Conservation (phyloP, 257 asterid genomes). For the Phtheirospermum japonicum region DNA sequence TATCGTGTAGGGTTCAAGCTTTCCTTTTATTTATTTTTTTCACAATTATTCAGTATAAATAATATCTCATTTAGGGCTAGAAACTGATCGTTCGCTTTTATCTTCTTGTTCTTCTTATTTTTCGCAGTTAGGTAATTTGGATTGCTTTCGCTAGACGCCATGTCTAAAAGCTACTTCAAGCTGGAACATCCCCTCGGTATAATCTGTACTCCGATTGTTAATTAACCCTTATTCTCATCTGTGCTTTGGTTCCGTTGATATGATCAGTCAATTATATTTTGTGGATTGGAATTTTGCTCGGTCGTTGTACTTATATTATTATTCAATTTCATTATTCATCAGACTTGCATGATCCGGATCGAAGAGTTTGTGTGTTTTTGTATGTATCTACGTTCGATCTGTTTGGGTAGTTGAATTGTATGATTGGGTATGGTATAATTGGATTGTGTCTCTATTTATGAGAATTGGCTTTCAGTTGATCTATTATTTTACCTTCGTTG, state of each 20-base stretch:
- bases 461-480: constrained; percentile 3
- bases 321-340: background rate
- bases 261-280: constrained; percentile 8
- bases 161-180: constrained; percentile 57
- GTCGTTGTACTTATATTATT: background rate
- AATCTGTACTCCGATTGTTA: constrained; percentile 16
- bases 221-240: constrained; percentile 11
- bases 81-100: constrained; percentile 7
- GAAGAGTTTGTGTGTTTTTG: background rate
- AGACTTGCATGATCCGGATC: constrained; percentile 21
- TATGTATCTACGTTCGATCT: constrained; percentile 10
- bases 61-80: constrained; percentile 13
- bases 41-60: background rate
- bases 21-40: background rate
- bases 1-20: constrained; percentile 26
- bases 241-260: background rate
- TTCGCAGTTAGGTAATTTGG: constrained; percentile 28
- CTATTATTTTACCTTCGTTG: background rate
- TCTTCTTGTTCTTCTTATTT: background rate
- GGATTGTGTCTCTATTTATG: background rate
- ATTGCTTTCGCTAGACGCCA: constrained; percentile 30
- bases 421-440: constrained; percentile 5
- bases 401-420: background rate
- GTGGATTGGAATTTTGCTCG: background rate
- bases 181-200: constrained; percentile 60